phyloP scores from a whole-genome alignment of 371 early-diverging fungal genomes.

The Circinella umbellata region DNA sequence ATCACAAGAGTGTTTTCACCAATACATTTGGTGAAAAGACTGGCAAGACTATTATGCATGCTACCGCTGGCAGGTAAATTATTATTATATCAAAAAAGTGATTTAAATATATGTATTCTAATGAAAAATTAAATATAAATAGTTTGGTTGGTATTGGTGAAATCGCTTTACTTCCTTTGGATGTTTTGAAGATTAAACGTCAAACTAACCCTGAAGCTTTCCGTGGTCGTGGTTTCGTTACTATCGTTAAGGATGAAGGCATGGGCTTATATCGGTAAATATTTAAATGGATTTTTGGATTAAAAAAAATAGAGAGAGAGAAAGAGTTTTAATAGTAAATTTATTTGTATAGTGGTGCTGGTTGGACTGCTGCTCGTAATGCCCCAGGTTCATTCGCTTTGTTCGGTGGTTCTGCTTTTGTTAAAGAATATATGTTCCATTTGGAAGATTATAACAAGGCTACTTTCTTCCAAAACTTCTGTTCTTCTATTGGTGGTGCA shows the following conservation, averaged over 20 bases:
- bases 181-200: conserved; percentile 96
- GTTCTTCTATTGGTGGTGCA: conserved; percentile 94
- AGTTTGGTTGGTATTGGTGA: conserved; percentile 97
- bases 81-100: background rate
- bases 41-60: conserved; percentile 96
- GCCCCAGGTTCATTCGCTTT: conserved; percentile 98
- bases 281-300: background rate
- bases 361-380: conserved; percentile 98
- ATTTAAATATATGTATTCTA: background rate
- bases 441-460: conserved; percentile 91
- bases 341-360: conserved; percentile 73
- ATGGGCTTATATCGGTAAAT: conserved; percentile 87
- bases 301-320: background rate
- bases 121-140: too few species aligned
- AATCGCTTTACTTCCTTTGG: conserved; percentile 93
- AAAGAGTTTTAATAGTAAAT: background rate
- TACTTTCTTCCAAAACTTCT: conserved; percentile 97
- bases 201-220: conserved; percentile 94
- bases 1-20: conserved; percentile 81
- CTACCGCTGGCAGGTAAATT: conserved; percentile 81
- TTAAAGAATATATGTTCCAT: conserved; percentile 91
- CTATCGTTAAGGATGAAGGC: conserved; percentile 88
- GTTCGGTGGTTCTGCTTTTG: conserved; percentile 93
- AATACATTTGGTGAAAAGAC: conserved; percentile 89
- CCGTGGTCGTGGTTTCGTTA: conserved; percentile 83